Conservation (phyloP, 768 basidiomycete species). For the Terana coerulea region DNA sequence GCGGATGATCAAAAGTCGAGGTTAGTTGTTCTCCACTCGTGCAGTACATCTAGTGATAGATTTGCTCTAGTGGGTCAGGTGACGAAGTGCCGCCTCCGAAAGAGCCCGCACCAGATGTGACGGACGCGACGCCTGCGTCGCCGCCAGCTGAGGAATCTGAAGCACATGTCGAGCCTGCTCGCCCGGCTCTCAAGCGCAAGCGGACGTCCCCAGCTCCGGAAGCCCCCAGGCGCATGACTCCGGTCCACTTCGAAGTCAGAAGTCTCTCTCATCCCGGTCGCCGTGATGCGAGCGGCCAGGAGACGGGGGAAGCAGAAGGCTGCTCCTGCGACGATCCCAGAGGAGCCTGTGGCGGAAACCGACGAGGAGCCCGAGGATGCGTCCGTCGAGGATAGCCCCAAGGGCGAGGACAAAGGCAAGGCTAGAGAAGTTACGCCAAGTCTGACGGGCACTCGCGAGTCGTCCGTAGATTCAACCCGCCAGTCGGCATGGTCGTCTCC, state of each 20-base stretch:
- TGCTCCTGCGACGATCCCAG: too few species aligned
- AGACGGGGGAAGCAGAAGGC: slow-evolving; percentile 34
- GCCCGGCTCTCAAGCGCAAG: slow-evolving; percentile 12
- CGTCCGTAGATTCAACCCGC: slow-evolving; percentile 43
- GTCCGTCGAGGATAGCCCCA: too few species aligned
- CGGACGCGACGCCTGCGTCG: too few species aligned
- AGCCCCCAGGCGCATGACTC: background rate
- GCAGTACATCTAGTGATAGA: too few species aligned
- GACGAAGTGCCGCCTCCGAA: too few species aligned
- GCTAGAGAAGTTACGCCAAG: background rate
- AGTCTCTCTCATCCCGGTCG: background rate
- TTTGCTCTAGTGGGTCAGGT: too few species aligned
- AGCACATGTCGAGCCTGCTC: too few species aligned
- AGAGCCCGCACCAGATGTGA: too few species aligned
- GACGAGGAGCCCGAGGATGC: background rate
- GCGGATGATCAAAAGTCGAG: too few species aligned
- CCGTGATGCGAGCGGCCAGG: slow-evolving; percentile 6
- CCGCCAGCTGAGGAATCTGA: too few species aligned
- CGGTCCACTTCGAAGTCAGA: slow-evolving; percentile 6
- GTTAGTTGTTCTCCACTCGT: too few species aligned
- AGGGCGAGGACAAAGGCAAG: too few species aligned
- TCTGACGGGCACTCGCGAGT: slow-evolving; percentile 15
- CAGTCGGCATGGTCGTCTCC: slow-evolving; percentile 21
- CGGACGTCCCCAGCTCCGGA: slow-evolving; percentile 3
- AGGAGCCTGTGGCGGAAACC: background rate